Evolutionary conservation across 2,329 filamentous ascomycete genomes (phyloP).

Genomic region (Colletotrichum tropicicola): DNA sequence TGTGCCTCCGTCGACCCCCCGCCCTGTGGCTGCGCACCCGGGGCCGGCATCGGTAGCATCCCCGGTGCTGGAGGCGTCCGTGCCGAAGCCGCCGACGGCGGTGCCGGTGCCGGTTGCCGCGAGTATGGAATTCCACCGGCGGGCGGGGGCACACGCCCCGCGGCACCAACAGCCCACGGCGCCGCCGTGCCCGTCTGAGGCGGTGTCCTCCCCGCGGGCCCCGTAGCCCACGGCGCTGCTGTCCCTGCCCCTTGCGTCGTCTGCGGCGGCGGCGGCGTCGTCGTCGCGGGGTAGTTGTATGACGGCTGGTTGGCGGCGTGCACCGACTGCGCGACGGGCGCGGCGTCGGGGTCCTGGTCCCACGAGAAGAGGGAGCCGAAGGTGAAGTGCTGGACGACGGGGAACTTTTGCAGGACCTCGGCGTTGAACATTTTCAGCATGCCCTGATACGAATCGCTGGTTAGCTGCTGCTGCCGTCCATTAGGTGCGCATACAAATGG

Average conservation of each 20-base stretch:
- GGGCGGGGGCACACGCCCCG: slow-evolving; percentile 46
- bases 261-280: slow-evolving; percentile 36
- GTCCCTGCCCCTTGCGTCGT: slow-evolving; percentile 41
- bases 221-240: slow-evolving; percentile 52
- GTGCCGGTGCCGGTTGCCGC: too few relatives aligned
- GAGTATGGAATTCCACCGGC: slow-evolving; percentile 50
- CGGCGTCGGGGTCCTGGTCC: slow-evolving; percentile 72
- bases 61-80: slow-evolving; percentile 6
- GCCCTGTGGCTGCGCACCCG: slow-evolving; percentile 20
- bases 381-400: slow-evolving; percentile 95
- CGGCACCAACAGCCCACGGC: slow-evolving; percentile 50
- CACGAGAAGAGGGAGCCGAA: slow-evolving; percentile 85
- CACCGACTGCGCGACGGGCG: slow-evolving; percentile 55
- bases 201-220: slow-evolving; percentile 40
- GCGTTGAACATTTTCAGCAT: slow-evolving; percentile 99
- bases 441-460: slow-evolving; percentile 70
- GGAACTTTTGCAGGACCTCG: slow-evolving; percentile 95
- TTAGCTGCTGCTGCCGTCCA: background rate
- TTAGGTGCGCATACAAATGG: background rate
- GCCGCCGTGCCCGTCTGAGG: slow-evolving; percentile 46
- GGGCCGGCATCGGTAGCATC: slow-evolving; percentile 31
- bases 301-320: slow-evolving; percentile 67
- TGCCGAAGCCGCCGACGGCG: slow-evolving; percentile 34
- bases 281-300: slow-evolving; percentile 32
- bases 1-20: slow-evolving; percentile 47